Evolutionary conservation across 23 red algal genomes (phyloP), one percentile per base, ranked within the genome.

Genomic region (Agarophyton chilense): DNA sequence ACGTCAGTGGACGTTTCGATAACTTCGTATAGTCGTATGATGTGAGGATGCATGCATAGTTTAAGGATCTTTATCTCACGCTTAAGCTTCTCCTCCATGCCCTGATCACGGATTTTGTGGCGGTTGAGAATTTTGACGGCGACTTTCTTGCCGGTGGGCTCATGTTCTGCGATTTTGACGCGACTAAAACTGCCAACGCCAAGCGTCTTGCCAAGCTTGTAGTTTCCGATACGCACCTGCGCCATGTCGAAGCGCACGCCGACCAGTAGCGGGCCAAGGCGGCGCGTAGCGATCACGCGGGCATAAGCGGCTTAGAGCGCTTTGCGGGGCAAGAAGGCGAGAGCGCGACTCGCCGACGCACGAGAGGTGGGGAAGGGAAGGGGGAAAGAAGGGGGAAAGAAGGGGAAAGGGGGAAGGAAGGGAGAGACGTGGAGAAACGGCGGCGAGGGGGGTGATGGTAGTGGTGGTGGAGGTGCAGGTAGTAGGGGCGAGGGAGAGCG

Each of bases 111-210:
- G 62, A 98, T 95, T 57, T 98, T 98, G 72, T 93, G 83, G 12
- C 96, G 92, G 54, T 98, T 98, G 33, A 98, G 84, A 82, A 98
- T 98, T 82, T 98, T 98, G 39, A 98, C 93, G 52, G 96, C 96
- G 36, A 98, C 96, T 73, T 93, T 93, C 83, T 93, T 93, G 17
- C 95, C 95, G 35, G 95, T 98, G 58, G 78, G 90, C 80, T 98
- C 93, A 43, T 98, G 96, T 62, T 95, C 92, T 43, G 92, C 89
- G 13, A 95, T 84, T 85, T 96, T 98, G 38, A 98, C 96, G 57
- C 95, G 95, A 45, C 96, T 92, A 76, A 98, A 98, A 47, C 93
- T 95, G 29, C 96, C 96, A 28, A 98, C 91, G 28, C 96, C 96
- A 9, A 98, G 84, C 29, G 93, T 98, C 54, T 90, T 92, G 35